phyloP scores from a whole-genome alignment of 2,329 filamentous ascomycete species.

The Zasmidium citrigriseum region DNA sequence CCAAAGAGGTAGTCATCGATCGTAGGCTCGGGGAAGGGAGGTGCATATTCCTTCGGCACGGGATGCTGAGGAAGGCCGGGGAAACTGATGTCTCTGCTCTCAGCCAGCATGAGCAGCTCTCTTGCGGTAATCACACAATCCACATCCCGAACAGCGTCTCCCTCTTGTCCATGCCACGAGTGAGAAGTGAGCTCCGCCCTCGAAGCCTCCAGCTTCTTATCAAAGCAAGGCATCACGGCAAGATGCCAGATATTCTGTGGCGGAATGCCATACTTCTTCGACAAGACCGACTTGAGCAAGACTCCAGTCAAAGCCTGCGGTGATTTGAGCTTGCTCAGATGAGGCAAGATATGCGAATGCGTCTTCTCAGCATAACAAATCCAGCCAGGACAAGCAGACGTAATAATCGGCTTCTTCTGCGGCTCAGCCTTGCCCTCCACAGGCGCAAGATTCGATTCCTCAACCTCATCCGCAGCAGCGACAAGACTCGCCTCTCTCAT shows the following conservation, averaged over 20 bases:
- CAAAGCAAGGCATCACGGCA: constrained; percentile 97
- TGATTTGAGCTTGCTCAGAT: constrained; percentile 88
- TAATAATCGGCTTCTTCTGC: constrained; percentile 67
- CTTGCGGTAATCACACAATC: constrained; percentile 98
- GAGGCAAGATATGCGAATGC: constrained; percentile 87
- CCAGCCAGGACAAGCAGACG: constrained; percentile 94
- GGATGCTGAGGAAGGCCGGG: constrained; percentile 66
- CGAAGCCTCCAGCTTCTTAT: constrained; percentile 97
- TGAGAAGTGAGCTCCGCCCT: constrained; percentile 78
- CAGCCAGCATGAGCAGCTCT: constrained; percentile 86
- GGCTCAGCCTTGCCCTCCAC: constrained; percentile 44
- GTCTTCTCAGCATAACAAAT: constrained; percentile 99
- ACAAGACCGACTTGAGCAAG: constrained; percentile 82
- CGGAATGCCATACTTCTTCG: constrained; percentile 68
- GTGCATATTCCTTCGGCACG: constrained; percentile 47
- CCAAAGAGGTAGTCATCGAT: constrained; percentile 77
- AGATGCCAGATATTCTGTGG: constrained; percentile 89
- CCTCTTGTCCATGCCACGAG: constrained; percentile 39
- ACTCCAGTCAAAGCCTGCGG: constrained; percentile 91
- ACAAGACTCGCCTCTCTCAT: constrained; percentile 82
- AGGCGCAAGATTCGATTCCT: constrained; percentile 36
- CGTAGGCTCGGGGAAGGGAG: constrained; percentile 70
- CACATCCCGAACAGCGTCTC: constrained; percentile 73
- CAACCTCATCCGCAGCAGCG: constrained; percentile 51
- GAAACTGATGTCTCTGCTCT: constrained; percentile 76